A percentile compares a stretch with the other conserved stretches of the same genome.
Evolutionary conservation across 2,329 filamentous ascomycete genomes (phyloP).

Genomic region (Fusarium sublunatum): DNA sequence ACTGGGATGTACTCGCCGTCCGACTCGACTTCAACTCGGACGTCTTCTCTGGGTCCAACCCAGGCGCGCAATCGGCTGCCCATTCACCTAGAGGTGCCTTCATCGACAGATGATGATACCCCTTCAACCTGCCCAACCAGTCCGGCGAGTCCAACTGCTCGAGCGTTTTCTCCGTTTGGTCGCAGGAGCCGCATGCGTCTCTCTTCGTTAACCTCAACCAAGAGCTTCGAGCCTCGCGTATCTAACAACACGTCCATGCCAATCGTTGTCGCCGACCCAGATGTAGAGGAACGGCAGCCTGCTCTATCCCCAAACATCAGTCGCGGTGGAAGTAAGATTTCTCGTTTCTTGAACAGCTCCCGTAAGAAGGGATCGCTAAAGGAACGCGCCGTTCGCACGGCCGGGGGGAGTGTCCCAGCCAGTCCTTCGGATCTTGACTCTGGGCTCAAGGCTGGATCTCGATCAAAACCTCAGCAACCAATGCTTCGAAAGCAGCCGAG

Average conservation of each 20-base stretch:
- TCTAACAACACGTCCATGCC: slow-evolving; percentile 16
- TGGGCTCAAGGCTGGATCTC: slow-evolving; percentile 29
- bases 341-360: slow-evolving; percentile 33
- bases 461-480: slow-evolving; percentile 52
- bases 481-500: slow-evolving; percentile 55
- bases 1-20: slow-evolving; percentile 28
- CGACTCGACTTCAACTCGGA: slow-evolving; percentile 35
- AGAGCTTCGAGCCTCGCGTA: slow-evolving; percentile 33
- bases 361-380: slow-evolving; percentile 38
- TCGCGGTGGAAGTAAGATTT: slow-evolving; percentile 27
- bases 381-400: slow-evolving; percentile 19
- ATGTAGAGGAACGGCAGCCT: slow-evolving; percentile 2
- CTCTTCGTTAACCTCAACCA: slow-evolving; percentile 35
- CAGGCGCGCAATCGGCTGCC: slow-evolving; percentile 29
- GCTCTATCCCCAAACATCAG: neutral
- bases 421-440: slow-evolving; percentile 37
- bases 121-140: slow-evolving; percentile 34
- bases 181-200: slow-evolving; percentile 34
- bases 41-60: slow-evolving; percentile 36
- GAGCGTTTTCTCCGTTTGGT: slow-evolving; percentile 36
- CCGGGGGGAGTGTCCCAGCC: slow-evolving; percentile 44
- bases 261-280: slow-evolving; percentile 15
- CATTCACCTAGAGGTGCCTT: slow-evolving; percentile 37
- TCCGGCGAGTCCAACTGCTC: slow-evolving; percentile 26
- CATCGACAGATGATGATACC: slow-evolving; percentile 28